Percentiles rank a stretch among this genome's conserved stretches.
Conservation (phyloP, 2,329 filamentous ascomycete species). For the Ophiostoma fasciatum region DNA sequence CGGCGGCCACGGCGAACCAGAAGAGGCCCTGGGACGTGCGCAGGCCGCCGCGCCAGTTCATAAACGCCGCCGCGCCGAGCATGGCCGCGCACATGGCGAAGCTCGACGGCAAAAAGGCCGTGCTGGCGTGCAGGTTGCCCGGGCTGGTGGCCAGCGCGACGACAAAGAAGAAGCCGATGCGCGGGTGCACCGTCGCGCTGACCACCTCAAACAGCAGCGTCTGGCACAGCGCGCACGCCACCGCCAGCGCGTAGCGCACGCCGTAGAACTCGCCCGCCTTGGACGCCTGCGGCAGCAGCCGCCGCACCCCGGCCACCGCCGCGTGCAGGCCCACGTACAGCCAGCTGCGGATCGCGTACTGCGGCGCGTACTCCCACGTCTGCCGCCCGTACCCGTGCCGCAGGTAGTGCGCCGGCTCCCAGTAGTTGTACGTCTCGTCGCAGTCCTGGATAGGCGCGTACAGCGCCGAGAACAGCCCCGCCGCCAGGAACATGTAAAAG, state of each 20-base stretch:
- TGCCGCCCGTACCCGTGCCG: constrained; percentile 85
- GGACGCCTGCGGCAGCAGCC: constrained; percentile 44
- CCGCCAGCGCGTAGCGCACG: constrained; percentile 59
- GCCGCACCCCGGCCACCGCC: constrained; percentile 49
- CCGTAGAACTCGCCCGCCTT: constrained; percentile 77
- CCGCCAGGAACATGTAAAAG: constrained; percentile 65
- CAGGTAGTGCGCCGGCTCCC: constrained; percentile 92
- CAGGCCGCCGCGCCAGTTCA: constrained; percentile 72
- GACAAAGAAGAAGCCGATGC: constrained; percentile 75
- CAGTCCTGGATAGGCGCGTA: constrained; percentile 93
- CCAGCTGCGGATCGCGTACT: constrained; percentile 93
- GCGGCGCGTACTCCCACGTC: constrained; percentile 97
- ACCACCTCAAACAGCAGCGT: constrained; percentile 68
- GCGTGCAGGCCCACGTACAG: constrained; percentile 75
- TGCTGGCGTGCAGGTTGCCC: constrained; percentile 84
- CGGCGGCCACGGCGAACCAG: constrained; percentile 75
- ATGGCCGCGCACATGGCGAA: constrained; percentile 94
- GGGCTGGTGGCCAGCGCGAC: constrained; percentile 64
- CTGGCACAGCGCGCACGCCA: constrained; percentile 68
- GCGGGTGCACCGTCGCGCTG: constrained; percentile 59
- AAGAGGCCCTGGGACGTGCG: constrained; percentile 73
- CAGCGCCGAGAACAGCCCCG: constrained; percentile 60
- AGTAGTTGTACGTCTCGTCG: constrained; percentile 98
- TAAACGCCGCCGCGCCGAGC: constrained; percentile 74
- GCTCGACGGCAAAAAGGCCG: constrained; percentile 78